Conservation (phyloP, 1,139 yeast species). For the Yamadazyma mexicana region DNA sequence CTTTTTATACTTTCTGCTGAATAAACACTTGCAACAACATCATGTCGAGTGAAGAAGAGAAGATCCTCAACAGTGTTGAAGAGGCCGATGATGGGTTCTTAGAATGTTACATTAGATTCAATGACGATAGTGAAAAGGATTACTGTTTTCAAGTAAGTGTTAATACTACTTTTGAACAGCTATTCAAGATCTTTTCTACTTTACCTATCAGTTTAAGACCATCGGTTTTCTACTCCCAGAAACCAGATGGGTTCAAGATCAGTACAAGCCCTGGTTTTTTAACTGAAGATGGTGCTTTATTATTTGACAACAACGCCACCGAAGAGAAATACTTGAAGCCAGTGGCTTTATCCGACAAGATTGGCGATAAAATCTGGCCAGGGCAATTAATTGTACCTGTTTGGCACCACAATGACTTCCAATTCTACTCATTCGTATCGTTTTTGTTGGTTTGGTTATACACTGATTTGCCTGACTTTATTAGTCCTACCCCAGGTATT, state of each 20-base stretch:
- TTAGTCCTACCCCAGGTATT: slow-evolving; percentile 90
- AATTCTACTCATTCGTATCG: slow-evolving; percentile 45
- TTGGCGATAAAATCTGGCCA: slow-evolving; percentile 73
- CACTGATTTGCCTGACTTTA: slow-evolving; percentile 85
- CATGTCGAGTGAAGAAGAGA: slow-evolving; percentile 11
- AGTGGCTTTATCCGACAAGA: slow-evolving; percentile 46
- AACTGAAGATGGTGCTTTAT: slow-evolving; percentile 78
- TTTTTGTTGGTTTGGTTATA: slow-evolving; percentile 74
- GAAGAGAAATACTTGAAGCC: slow-evolving; percentile 40
- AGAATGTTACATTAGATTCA: slow-evolving; percentile 83
- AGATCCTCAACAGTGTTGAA: slow-evolving; percentile 13
- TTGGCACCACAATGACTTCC: slow-evolving; percentile 63
- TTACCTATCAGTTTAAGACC: slow-evolving; percentile 83
- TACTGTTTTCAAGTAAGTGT: slow-evolving; percentile 78
- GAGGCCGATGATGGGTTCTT: slow-evolving; percentile 29
- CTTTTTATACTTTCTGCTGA: background rate
- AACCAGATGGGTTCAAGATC: slow-evolving; percentile 66
- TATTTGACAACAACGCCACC: slow-evolving; percentile 64
- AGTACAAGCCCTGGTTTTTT: slow-evolving; percentile 81
- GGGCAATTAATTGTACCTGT: slow-evolving; percentile 85
- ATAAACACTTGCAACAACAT: too few species aligned
- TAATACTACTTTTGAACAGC: slow-evolving; percentile 56
- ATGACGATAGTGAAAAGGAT: slow-evolving; percentile 81
- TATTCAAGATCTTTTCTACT: slow-evolving; percentile 59
- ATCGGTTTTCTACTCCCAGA: slow-evolving; percentile 62